Evolutionary conservation across 2,329 filamentous ascomycete species (phyloP).

Genomic region (Monosporascus sp.): DNA sequence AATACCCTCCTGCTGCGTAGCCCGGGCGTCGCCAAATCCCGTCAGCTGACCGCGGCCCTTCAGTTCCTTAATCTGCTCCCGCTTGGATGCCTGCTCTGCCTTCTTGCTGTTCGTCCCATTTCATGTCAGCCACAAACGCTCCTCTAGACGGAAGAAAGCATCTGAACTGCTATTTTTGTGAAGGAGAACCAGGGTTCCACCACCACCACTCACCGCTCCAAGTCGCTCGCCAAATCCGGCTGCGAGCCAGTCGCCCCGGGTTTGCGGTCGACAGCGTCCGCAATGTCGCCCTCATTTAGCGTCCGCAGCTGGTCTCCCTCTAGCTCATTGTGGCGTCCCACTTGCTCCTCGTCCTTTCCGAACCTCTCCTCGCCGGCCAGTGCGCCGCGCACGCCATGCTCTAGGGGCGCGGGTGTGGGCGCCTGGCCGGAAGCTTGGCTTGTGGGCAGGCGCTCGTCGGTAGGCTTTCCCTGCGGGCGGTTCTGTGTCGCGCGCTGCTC

Average conservation of each 20-base stretch:
- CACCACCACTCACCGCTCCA: conserved; percentile 22
- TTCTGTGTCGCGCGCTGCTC: conserved; percentile 17
- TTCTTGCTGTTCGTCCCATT: conserved; percentile 20
- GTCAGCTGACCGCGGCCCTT: conserved; percentile 18
- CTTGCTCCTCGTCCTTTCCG: conserved; percentile 15
- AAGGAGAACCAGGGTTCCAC: not conserved
- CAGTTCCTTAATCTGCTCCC: conserved; percentile 20
- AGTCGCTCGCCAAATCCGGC: conserved; percentile 25
- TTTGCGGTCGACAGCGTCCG: conserved; percentile 20
- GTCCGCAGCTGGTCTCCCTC: conserved; percentile 26
- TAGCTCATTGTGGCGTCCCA: conserved; percentile 17
- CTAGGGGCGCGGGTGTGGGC: conserved; percentile 22
- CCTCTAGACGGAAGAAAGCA: not conserved
- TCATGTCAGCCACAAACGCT: conserved; percentile 1
- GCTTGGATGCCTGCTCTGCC: conserved; percentile 17
- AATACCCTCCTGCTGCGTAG: not conserved
- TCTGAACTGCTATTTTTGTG: too few relatives aligned
- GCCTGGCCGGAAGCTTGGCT: conserved; percentile 11
- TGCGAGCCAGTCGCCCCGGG: conserved; percentile 21
- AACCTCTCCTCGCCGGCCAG: conserved; percentile 18
- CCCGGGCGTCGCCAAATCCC: conserved; percentile 17
- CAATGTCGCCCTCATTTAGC: conserved; percentile 24
- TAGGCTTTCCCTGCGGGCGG: conserved; percentile 3
- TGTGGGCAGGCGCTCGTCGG: conserved; percentile 16
- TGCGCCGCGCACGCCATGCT: conserved; percentile 19